Evolutionary conservation across 331 rosid genomes (phyloP), one percentile per base, ranked within the genome.

Genomic region (Erythrophleum ivorense): DNA sequence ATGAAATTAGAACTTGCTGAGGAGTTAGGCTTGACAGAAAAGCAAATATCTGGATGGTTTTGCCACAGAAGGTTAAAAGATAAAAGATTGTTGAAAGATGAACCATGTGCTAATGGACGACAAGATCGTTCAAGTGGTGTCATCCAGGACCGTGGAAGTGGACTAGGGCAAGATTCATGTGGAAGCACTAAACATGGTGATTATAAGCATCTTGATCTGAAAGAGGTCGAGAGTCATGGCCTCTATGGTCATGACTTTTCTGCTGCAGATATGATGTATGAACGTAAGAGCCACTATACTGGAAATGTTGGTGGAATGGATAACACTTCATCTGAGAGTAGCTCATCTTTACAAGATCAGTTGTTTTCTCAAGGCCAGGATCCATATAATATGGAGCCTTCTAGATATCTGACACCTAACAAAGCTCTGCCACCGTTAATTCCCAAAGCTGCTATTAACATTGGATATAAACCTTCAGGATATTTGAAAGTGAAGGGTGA

Each of bases 31-130:
- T 83, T 96, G 90, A 89, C 99, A 67, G 98, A 92, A 87, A 93
- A 96, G 86, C 99, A 96, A 89, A 83, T 96, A 70, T 93, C 99
- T 80, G 99, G 99, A 82, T 96, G 99, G 99, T 93, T 96, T 88
- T 96, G 99, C 88, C 99, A 96, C 88, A 91, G 99, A 87, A 86
- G 99, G 82, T 87, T 96, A 83, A 96, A 96, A 81, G 99, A 96
- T 83, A 96, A 94, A 88, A 86, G 91, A 84, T 75, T 88, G 87
- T 78, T 70, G 73, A 86, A 84, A 80, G 94, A 88, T 62, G 99
- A 93, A 78, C 82, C 91, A 3, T 71, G 45, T 81, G 87, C 88
- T 60, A 95, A 85, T 85, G 94, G 90, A 48, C 91, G 99, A 29
- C 99, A 90, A 83, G 99, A 95, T 88, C 99, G 92, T 83, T 91